Conservation (phyloP, 495 filamentous ascomycete species). For the Polyplosphaeria fusca region DNA sequence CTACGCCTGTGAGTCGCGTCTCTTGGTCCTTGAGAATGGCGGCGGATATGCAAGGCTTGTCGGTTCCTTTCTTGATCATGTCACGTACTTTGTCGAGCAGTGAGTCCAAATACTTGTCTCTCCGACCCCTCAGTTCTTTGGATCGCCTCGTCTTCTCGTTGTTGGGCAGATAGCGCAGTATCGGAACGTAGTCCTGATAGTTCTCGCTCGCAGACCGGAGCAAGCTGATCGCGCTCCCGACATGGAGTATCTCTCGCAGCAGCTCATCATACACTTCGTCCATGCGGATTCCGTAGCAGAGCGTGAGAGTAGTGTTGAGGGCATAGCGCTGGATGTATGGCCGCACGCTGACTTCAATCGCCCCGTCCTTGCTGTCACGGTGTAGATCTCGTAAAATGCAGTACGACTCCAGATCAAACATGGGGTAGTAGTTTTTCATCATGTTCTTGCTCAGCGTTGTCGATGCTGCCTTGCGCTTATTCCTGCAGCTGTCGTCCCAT, state of each 20-base stretch:
- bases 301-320: slow-evolving; percentile 51
- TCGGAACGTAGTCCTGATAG: slow-evolving; percentile 52
- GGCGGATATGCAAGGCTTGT: slow-evolving; percentile 53
- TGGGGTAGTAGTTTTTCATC: slow-evolving; percentile 47
- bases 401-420: slow-evolving; percentile 54
- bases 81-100: slow-evolving; percentile 49
- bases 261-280: slow-evolving; percentile 50
- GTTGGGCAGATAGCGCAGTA: slow-evolving; percentile 48
- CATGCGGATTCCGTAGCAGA: slow-evolving; percentile 57
- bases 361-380: slow-evolving; percentile 44
- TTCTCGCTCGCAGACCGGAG: slow-evolving; percentile 52
- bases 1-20: slow-evolving; percentile 48
- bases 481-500: slow-evolving; percentile 57
- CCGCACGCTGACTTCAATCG: slow-evolving; percentile 42
- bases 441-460: slow-evolving; percentile 48
- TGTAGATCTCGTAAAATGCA: slow-evolving; percentile 49
- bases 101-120: slow-evolving; percentile 49
- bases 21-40: slow-evolving; percentile 53
- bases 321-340: slow-evolving; percentile 52
- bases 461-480: slow-evolving; percentile 51
- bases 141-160: slow-evolving; percentile 50
- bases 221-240: slow-evolving; percentile 50
- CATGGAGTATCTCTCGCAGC: slow-evolving; percentile 50
- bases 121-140: slow-evolving; percentile 46
- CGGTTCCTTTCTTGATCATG: slow-evolving; percentile 51